Conservation (phyloP, 1,284 basidiomycete species). For the Meripilus lineatus region DNA sequence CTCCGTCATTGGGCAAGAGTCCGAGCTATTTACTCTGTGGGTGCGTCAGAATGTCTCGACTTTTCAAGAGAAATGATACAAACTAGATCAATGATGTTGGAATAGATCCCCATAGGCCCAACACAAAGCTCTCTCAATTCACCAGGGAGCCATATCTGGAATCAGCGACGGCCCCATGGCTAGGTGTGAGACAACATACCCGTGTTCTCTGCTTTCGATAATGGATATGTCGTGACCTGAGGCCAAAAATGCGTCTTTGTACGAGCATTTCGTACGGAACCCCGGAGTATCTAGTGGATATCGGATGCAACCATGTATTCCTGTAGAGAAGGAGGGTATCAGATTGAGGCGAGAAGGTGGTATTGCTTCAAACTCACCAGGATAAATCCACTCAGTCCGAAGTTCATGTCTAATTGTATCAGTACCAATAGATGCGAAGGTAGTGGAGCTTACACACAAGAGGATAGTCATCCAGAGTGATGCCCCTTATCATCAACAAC, state of each 20-base stretch:
- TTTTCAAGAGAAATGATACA: constrained; percentile 1
- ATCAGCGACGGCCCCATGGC: constrained; percentile 17
- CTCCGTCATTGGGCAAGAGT: constrained; percentile 22
- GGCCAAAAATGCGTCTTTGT: constrained; percentile 24
- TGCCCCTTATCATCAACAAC: no score
- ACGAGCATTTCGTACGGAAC: constrained; percentile 26
- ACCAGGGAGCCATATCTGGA: constrained; percentile 26
- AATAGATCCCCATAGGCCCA: constrained; percentile 29
- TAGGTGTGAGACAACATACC: constrained; percentile 32
- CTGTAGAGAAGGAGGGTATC: constrained; percentile 16
- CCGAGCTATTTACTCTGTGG: constrained; percentile 28
- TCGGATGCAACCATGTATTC: constrained; percentile 32
- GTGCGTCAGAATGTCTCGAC: neutral
- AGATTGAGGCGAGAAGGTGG: neutral
- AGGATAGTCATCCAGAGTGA: no score
- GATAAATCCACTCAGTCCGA: constrained; percentile 34
- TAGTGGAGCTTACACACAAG: no score
- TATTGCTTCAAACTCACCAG: constrained; percentile 18
- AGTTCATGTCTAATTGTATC: no score
- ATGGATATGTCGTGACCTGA: constrained; percentile 30
- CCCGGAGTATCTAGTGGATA: constrained; percentile 29
- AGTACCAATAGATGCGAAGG: no score
- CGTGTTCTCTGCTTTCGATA: constrained; percentile 24
- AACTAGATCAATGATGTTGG: constrained; percentile 27
- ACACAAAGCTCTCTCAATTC: constrained; percentile 19